Evolutionary conservation across 2,329 filamentous ascomycete species (phyloP), one percentile per base, ranked within the genome.

Genomic region (Colletotrichum tropicicola): DNA sequence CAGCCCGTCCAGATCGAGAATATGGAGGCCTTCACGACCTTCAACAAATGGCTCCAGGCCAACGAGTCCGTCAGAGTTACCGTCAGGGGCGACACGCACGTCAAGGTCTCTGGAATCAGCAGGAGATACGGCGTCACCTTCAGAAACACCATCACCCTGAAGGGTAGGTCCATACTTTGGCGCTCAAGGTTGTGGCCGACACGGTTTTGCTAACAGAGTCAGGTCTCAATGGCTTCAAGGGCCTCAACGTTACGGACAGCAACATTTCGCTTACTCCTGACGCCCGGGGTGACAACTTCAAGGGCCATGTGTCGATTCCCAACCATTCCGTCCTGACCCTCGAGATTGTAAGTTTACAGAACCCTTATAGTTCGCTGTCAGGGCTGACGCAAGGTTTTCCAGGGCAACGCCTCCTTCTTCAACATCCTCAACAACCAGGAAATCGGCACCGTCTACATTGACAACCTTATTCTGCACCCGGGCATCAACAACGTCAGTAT

Each of bases 281-380:
- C 57, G 67, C 72, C 9, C 78, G 83, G 56, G 83, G 80, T 67
- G 82, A 84, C 72, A 92, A 91, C 78, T 89, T 92, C 77, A 77
- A 83, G 54, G 89, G 84, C 69, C 84, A 79, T 13, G 83, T 85
- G 61, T 79, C 80, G 60, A 89, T 92, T 53, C 88, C 87, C 68
- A 92, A 92, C 74, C 83, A 82, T 6, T 90, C 89, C 2, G 77
- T 86, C 54, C 82, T 90, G 72, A 87, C 83, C n/a, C 81, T 92
- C 55, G 84, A 90, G 32, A 85, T 92, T 70, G 87, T 88, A 78
- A 77, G 84, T 79, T 30, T 15, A 49, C 32, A 8, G 17, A 32
- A 10, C 19, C 27, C 28, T 45, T 44, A 9, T n/a, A 5, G n/a
- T 19, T 17, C 7, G 12, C 23, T 6, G 12, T 19, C 17, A 12